Base-by-base conservation (phyloP, 2,329 filamentous ascomycete genomes). In the Exophiala lecanii-corni region DNA sequence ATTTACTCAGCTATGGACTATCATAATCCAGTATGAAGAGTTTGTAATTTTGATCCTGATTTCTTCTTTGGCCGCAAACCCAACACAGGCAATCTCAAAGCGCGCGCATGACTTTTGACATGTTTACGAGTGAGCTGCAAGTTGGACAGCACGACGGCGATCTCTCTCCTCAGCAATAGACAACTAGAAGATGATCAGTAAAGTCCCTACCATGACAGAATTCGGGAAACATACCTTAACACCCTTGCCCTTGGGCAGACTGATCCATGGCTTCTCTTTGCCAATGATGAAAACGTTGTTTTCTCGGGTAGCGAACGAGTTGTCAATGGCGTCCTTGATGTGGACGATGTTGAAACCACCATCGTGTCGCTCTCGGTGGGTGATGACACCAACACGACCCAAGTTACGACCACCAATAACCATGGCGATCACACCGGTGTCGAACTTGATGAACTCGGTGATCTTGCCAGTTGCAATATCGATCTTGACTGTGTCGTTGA, bases 401-500 rank as follows among this genome's bases (percentile, higher is more conserved):
- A 97, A 98, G 88, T 98, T 98, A 71, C 91, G 92, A 83, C 92
- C 92, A 84, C 92, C 92, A 62, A 92, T 98, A 67, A 85, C 86
- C 91, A 98, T 98, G 73, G 86, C 89, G 63, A 98, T 89, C 69
- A 88, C 85, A 74, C 91, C 92, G 67, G 89, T 96, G 73, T 98
- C 92, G 77, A 98, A 98, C 76, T 85, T 86, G 81, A 97, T 89
- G 77, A 86, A 97, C 76, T 98, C 92, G 62, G 79, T 74, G 76
- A 98, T 94, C 84, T 97, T 98, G 79, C 92, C 92, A 57, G 89
- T 95, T 65, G 85, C 75, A 49, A 98, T 79, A 67, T 98, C 87
- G 63, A 98, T 91, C 88, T 98, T 98, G 76, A 98, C 89, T 50
- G 92, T 97, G 79, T 98, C 92, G 81, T 98, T 97, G 79, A 98